Evolutionary conservation across 177 flowering plant genomes (phyloP), one percentile per base, ranked within the genome.

Genomic region (Telopea speciosissima): DNA sequence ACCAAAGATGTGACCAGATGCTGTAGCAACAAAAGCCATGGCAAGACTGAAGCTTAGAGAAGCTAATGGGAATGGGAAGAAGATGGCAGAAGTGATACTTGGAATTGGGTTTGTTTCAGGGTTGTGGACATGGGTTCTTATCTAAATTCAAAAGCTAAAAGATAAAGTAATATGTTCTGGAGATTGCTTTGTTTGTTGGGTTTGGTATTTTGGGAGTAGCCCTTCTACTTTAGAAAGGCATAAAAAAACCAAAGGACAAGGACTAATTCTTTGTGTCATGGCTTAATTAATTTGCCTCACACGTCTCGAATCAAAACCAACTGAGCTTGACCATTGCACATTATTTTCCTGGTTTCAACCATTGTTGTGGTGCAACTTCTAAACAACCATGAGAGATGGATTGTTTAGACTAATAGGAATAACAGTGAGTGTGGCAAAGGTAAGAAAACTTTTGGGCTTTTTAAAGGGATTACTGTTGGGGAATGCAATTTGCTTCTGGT

Each of bases 1-100:
- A 66, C 75, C 81, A 13, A 86, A 26, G 73, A 91, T 68, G 71
- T 88, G 90, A 0, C 84, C 94, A 7, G 86, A 59, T 4, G 85
- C n/a, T 1, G 82, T 77, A 1, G 76, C 72, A 3, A 86, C 86
- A 22, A 70, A 25, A 26, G 69, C 54, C 66, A 67, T 73, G 70
- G 70, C 24, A 54, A 23, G 40, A 42, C 14, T 12, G 54, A 16
- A 49, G 54, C 54, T 49, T 49, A 36, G 54, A 49, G 14, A 16
- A 72, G 70, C 59, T 28, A 49, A 13, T 60, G 69, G 12, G 31
- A 10, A 14, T 3, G 45, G 65, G 13, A 69, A 9, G 8, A 36
- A 24, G 11, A 5, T 28, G 0, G 54, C 52, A 59, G 72, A 36
- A 31, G 31, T 7, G 58, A 52, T 28, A 28, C 31, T 28, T 28